Base-by-base conservation (phyloP, 352 stramenopile species). In the Pythium biforme region DNA sequence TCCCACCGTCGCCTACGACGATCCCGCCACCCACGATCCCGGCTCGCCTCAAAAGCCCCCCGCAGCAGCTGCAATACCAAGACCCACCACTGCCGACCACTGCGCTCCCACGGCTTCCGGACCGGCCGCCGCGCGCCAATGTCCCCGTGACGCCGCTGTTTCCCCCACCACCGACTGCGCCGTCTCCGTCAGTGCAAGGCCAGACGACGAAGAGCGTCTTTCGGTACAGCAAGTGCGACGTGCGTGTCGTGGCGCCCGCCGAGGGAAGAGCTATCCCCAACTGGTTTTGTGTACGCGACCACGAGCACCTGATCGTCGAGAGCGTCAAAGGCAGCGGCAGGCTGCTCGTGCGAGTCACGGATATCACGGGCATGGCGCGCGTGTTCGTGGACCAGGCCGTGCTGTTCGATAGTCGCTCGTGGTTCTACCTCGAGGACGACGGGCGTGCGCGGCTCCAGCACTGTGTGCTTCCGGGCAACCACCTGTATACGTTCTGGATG, bases 401-500 rank as follows among this genome's bases (percentile, higher is more conserved):
- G 34, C 39, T 92, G 20, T 92, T 82, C 43, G 83, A 92, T 53
- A 89, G 76, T 22, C 72, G 83, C 34, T 77, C 79, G n/a, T 81
- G 69, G 15, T 92, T 89, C 43, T 88, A 88, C 29, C 58, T 79
- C 10, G 67, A 77, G 26, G 74, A 73, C 3, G 70, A 69, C 49
- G 70, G 67, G 11, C 73, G 68, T 4, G 69, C 73, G 6, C 76
- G 75, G 25, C 54, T 90, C 4, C 62, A 75, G 51, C 71, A 80
- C 10, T 74, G 66, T 8, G 20, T 81, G 10, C 47, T 89, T 9
- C 75, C 79, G 48, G 83, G 83, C 43, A 63, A 76, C 46, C 72
- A 86, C 51, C 67, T 85, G 11, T 92, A 92, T 59, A 83, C 81
- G 7, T 89, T 92, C 51, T 92, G 83, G 83, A 73, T 86, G 29